Evolutionary conservation across 1,284 basidiomycete genomes (phyloP), one percentile per base, ranked within the genome.

Genomic region (Meira miltonrushii): DNA sequence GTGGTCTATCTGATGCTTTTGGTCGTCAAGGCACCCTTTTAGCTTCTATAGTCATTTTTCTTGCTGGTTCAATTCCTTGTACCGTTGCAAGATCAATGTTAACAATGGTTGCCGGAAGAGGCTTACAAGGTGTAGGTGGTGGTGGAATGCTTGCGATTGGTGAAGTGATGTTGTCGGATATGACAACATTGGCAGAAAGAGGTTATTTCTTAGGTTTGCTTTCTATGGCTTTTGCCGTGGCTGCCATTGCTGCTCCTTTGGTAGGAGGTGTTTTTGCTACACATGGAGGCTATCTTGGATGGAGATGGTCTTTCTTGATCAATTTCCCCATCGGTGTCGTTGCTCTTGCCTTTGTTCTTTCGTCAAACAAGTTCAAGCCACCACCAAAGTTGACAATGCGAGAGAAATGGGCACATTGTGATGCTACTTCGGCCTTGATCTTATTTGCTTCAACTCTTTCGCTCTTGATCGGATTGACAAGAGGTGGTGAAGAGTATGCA

Each of bases 101-200:
- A 21, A 51, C 63, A 7, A 58, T 71, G 2, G 56, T 60, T 47
- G 56, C 63, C 52, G 68, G 65, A 19, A 62, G 68, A n/a, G 67
- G 61, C 9, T 54, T 82, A 6, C 78, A 78, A 53, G 81, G 81
- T 10, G 69, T 81, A 15, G 81, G 81, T 6, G 81, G 75, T 23
- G 81, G 81, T 12, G 80, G 80, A 7, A 72, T 82, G 40, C 65
- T 81, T n/a, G 79, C 79, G 8, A 63, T 81, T 17, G 72, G 78
- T 15, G 79, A 79, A 17, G 80, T 82, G 58, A 70, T 81, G 47
- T 58, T 80, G 2, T 73, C 75, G 7, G 81, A 81, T 62, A 62
- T 82, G 17, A 80, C 81, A 2, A 73, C 82, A 1, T 75, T 83
- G 2, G 54, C 69, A 5, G 81, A 82, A 56, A 77, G 81, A 10